Base-by-base conservation (phyloP, 148 eudicot species). In the Rhododendron henanense region DNA sequence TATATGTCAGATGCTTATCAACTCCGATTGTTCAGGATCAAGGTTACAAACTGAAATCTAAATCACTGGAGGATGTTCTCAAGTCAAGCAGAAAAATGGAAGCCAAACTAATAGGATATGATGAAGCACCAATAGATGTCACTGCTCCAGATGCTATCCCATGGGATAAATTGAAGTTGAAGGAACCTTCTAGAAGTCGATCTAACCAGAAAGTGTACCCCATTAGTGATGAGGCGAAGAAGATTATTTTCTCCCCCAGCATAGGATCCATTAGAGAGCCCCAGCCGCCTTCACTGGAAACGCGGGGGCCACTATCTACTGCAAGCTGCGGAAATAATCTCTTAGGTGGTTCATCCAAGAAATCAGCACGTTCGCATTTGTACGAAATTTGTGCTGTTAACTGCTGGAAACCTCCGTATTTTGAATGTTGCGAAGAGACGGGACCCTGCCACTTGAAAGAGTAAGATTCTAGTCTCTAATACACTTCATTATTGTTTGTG, bases 371-470 rank as follows among this genome's bases (percentile, higher is more conserved):
- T 87, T 90, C 95, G 41, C 91, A 65, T 45, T 88, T 97, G 86
- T 87, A 93, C 84, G 98, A 94, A 89, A 69, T 93, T 19, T 97
- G 99, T 67, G 90, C 92, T 59, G 90, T 87, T 25, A 95, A 95
- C 89, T 93, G 89, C 79, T 97, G 99, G 99, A 88, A 88, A 57
- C 87, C 92, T 6, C 99, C 99, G 25, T 50, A 71, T 23, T 97
- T 93, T 83, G 96, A 92, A 48, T 93, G 98, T 85, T 94, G 93
- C 84, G 23, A 90, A 21, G 98, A 97, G 87, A 90, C 86, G 21
- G 98, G 99, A 83, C 95, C 93, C 16, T 85, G 93, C 92, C 99
- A 97, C 90, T 86, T 93, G 87, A 95, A 83, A 88, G 78, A 89
- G 99, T 94, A 88, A 94, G 99, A 90, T 79, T 65, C 39, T 35